These are phyloP conservation scores for Tolypocladium guangdongense DNA, from an alignment of 2,329 filamentous ascomycete genomes.

Conservation along the genomic window DNA sequence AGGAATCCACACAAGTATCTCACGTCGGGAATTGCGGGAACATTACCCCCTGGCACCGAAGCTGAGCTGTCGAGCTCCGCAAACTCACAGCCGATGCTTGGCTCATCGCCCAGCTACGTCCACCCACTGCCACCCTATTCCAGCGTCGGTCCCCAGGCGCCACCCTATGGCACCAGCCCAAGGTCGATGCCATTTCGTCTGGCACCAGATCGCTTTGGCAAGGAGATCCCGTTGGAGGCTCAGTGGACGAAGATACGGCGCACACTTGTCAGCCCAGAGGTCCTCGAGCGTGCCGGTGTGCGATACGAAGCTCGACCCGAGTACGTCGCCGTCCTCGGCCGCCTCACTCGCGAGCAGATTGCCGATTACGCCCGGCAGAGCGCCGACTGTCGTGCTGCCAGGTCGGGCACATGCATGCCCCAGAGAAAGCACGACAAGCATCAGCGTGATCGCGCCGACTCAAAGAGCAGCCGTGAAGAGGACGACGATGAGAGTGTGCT, in stretches of 20 bases:
- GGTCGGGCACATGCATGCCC: constrained; percentile 11
- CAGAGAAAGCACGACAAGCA: constrained; percentile 5
- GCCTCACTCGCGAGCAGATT: constrained; percentile 40
- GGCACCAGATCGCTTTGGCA: constrained; percentile 45
- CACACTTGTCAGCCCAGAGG: constrained; percentile 44
- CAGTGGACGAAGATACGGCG: constrained; percentile 50
- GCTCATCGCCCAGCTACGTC: constrained; percentile 28
- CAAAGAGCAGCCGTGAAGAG: constrained; percentile 22
- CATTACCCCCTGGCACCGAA: constrained; percentile 8
- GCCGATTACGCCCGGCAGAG: constrained; percentile 38
- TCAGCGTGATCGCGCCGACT: constrained; percentile 14
- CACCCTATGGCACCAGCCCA: constrained; percentile 21
- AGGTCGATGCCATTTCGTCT: constrained; percentile 25
- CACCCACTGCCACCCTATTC: constrained; percentile 20
- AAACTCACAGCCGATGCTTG: constrained; percentile 14
- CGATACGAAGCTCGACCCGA: constrained; percentile 50
- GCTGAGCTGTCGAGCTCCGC: constrained; percentile 23
- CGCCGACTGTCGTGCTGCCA: constrained; percentile 32
- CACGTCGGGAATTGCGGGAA: constrained; percentile 19
- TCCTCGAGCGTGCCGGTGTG: constrained; percentile 41
- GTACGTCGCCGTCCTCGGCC: constrained; percentile 49
- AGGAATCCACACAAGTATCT: constrained; percentile 21
- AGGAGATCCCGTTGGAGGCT: constrained; percentile 43
- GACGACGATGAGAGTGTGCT: constrained; percentile 19
- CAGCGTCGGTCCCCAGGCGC: constrained; percentile 14